Conservation (phyloP, 768 basidiomycete genomes). For the Kwoniella sp. region DNA sequence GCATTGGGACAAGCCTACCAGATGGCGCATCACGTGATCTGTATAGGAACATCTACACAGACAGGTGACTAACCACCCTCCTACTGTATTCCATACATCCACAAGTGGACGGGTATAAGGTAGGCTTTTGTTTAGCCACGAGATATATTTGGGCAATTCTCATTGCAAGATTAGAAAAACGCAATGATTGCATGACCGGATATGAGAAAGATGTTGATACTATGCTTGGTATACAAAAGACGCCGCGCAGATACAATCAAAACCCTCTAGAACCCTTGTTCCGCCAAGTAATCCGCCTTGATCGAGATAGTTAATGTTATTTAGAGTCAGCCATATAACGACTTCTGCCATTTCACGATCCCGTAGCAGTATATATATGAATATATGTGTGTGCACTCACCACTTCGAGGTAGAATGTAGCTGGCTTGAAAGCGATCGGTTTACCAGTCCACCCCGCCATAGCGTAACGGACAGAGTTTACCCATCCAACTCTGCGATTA, state of each 20-base stretch:
- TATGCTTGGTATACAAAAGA: background rate
- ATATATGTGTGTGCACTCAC: slow-evolving; percentile 33
- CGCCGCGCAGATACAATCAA: no score
- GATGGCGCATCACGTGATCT: no score
- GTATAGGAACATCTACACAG: no score
- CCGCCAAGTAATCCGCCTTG: slow-evolving; percentile 53
- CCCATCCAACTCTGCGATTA: slow-evolving; percentile 71
- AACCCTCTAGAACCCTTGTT: slow-evolving; percentile 47
- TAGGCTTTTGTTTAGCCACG: no score
- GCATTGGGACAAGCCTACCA: no score
- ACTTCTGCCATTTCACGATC: background rate
- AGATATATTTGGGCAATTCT: no score
- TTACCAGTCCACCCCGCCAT: slow-evolving; percentile 86
- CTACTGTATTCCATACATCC: no score
- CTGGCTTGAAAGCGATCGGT: slow-evolving; percentile 87
- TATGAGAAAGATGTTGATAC: background rate
- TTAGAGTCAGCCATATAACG: background rate
- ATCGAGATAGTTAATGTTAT: background rate
- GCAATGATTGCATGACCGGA: background rate
- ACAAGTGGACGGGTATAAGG: no score
- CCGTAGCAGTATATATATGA: no score
- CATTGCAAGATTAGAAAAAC: no score
- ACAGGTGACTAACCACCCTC: no score
- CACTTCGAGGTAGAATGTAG: slow-evolving; percentile 84
- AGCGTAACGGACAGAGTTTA: slow-evolving; percentile 82